Conservation (phyloP, 257 asterid species). For the Rehmannia glutinosa region DNA sequence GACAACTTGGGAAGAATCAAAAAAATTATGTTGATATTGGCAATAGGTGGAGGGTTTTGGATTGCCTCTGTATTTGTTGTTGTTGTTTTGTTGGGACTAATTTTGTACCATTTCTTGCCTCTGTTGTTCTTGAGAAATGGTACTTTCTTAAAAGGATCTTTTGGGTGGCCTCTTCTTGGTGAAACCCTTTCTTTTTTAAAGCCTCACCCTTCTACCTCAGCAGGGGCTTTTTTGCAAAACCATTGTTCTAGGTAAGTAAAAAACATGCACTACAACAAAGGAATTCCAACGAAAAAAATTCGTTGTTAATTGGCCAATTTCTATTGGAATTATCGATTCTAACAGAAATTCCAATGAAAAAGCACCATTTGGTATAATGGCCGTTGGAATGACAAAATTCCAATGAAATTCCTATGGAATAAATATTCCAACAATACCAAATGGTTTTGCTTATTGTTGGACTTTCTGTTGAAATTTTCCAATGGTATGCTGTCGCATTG, state of each 20-base stretch:
- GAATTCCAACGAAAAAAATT: too few species aligned
- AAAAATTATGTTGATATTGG: slow-evolving; percentile 15
- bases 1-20: neutral
- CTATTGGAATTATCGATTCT: too few species aligned
- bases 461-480: too few species aligned
- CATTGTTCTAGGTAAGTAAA: slow-evolving; percentile 60
- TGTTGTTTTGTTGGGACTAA: slow-evolving; percentile 27
- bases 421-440: too few species aligned
- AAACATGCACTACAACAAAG: too few species aligned
- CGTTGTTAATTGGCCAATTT: too few species aligned
- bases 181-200: slow-evolving; percentile 66
- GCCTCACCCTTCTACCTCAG: slow-evolving; percentile 66
- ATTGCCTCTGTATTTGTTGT: slow-evolving; percentile 7
- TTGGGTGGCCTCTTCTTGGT: slow-evolving; percentile 76
- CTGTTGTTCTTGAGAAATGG: slow-evolving; percentile 34
- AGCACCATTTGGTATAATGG: too few species aligned
- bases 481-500: too few species aligned
- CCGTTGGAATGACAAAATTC: too few species aligned
- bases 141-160: slow-evolving; percentile 50
- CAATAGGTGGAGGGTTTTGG: slow-evolving; percentile 15
- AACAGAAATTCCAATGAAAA: too few species aligned
- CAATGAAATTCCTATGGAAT: too few species aligned
- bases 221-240: slow-evolving; percentile 53
- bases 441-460: too few species aligned
- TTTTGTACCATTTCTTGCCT: slow-evolving; percentile 65